A percentile compares a stretch with the other conserved stretches of the same genome.
Conservation (phyloP, 1,284 basidiomycete genomes). For the Mycena sp. region DNA sequence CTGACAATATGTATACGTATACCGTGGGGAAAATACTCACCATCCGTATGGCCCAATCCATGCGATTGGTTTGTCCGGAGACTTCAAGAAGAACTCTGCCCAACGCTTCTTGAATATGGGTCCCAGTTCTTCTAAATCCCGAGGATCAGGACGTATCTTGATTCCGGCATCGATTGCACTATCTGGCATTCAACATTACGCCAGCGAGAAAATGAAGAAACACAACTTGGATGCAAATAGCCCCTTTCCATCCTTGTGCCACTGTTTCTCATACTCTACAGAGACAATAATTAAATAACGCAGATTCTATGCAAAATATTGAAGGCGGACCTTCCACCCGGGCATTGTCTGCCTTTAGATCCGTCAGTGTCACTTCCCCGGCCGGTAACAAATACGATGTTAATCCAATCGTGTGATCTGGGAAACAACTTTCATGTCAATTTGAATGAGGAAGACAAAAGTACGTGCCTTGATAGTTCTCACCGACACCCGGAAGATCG, state of each 20-base stretch:
- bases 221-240: not conserved
- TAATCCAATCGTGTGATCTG: not conserved
- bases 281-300: not conserved
- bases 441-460: not conserved
- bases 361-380: not conserved
- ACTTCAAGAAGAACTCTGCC: conserved; percentile 51
- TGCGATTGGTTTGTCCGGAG: conserved; percentile 55
- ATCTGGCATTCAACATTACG: not conserved
- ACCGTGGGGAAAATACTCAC: too few relatives aligned
- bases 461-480: conserved; percentile 56
- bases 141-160: conserved; percentile 55
- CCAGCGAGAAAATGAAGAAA: not conserved
- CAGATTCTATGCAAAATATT: too few relatives aligned
- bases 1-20: too few relatives aligned
- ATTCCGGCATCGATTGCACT: conserved; percentile 56
- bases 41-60: conserved; percentile 16
- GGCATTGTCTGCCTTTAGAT: too few relatives aligned
- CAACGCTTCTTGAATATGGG: conserved; percentile 53
- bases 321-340: too few relatives aligned
- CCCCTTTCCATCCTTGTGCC: not conserved
- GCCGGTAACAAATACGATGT: not conserved
- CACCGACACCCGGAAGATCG: conserved; percentile 65
- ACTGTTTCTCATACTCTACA: not conserved
- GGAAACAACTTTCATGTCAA: not conserved
- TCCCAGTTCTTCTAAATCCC: conserved; percentile 54